Percentiles rank a stretch among this genome's conserved stretches.
Evolutionary conservation across 768 basidiomycete species (phyloP).

Genomic region (Kwoniella bestiolae): DNA sequence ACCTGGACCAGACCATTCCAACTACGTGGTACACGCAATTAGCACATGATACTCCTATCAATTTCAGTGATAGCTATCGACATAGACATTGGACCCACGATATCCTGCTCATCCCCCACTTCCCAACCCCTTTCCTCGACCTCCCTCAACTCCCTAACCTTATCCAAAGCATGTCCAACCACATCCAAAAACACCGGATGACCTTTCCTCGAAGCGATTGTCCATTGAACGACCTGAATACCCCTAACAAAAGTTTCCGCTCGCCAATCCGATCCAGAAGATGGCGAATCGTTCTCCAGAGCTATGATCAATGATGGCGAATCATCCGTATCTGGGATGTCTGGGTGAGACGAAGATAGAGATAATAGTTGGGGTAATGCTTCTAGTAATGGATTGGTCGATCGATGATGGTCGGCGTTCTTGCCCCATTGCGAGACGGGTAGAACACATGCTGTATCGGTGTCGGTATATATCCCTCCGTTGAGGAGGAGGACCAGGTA

Average conservation of each 20-base stretch:
- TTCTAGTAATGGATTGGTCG: slow-evolving; percentile 16
- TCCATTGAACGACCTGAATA: slow-evolving; percentile 45
- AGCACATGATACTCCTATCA: no score
- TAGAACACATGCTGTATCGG: slow-evolving; percentile 40
- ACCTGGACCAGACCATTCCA: slow-evolving; percentile 39
- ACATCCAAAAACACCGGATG: slow-evolving; percentile 47
- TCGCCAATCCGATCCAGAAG: slow-evolving; percentile 27
- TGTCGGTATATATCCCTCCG: slow-evolving; percentile 49
- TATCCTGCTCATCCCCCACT: slow-evolving; percentile 5
- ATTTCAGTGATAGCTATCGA: neutral
- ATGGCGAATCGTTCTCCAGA: slow-evolving; percentile 32
- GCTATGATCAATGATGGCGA: slow-evolving; percentile 32
- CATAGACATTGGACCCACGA: slow-evolving; percentile 12
- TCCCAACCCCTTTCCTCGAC: neutral
- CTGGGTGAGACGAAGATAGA: neutral
- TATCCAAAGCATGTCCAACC: slow-evolving; percentile 26
- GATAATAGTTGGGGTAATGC: slow-evolving; percentile 18
- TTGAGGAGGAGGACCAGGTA: slow-evolving; percentile 43
- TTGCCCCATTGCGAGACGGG: slow-evolving; percentile 36
- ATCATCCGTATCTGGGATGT: slow-evolving; percentile 3
- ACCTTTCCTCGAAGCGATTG: slow-evolving; percentile 31
- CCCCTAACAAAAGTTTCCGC: slow-evolving; percentile 32
- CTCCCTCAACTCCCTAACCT: slow-evolving; percentile 18
- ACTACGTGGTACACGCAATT: slow-evolving; percentile 1
- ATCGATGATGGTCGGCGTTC: neutral